A percentile compares a stretch with the other conserved stretches of the same genome.
These are phyloP conservation scores for Candida xiaguanensis DNA, from an alignment of 805 yeast species.

Conservation along the genomic window DNA sequence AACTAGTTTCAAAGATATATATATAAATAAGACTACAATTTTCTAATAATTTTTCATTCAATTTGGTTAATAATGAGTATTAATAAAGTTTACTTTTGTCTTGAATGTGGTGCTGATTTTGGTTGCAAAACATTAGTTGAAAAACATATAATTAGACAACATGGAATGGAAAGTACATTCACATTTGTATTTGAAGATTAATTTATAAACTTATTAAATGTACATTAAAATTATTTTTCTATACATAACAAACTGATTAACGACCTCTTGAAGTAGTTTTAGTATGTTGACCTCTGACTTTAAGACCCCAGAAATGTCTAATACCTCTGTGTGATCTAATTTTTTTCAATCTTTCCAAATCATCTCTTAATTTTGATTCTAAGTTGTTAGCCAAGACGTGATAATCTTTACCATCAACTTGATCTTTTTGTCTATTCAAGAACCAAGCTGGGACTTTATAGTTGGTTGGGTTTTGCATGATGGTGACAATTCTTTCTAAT, in stretches of 20 bases:
- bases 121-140: slow-evolving; percentile 1
- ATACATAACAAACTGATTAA: slow-evolving; percentile 13
- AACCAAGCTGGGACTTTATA: slow-evolving; percentile 99
- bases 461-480: slow-evolving; percentile 99
- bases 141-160: background rate
- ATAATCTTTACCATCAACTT: slow-evolving; percentile 98
- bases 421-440: slow-evolving; percentile 99
- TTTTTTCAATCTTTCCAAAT: slow-evolving; percentile 99
- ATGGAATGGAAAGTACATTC: background rate
- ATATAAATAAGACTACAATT: background rate
- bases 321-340: slow-evolving; percentile 99
- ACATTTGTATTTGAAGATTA: background rate
- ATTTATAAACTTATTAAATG: slow-evolving; percentile 1
- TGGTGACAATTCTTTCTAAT: slow-evolving; percentile 99
- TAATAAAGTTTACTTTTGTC: slow-evolving; percentile 1
- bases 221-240: background rate
- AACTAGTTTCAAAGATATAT: background rate
- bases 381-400: slow-evolving; percentile 98
- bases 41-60: background rate
- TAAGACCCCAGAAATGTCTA: slow-evolving; percentile 99
- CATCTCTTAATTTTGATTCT: slow-evolving; percentile 99
- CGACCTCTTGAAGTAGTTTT: slow-evolving; percentile 98
- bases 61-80: background rate
- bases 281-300: slow-evolving; percentile 99
- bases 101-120: slow-evolving; percentile 1